Conservation (phyloP, 2,329 filamentous ascomycete species). For the Thielaviopsis ethacetica region DNA sequence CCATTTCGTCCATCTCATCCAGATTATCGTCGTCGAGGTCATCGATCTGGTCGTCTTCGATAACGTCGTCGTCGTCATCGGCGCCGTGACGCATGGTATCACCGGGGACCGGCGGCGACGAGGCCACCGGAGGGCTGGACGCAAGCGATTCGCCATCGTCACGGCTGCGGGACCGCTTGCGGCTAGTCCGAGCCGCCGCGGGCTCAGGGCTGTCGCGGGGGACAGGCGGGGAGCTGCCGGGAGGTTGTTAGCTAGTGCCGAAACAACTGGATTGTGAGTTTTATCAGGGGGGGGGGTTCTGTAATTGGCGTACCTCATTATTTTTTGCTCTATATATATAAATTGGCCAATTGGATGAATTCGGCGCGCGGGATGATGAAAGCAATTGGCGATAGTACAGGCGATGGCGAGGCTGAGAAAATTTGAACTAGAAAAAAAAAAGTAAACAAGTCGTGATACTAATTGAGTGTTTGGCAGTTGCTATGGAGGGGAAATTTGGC, state of each 20-base stretch:
- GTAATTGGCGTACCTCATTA: background rate
- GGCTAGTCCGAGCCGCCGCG: slow-evolving; percentile 27
- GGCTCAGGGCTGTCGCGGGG: slow-evolving; percentile 15
- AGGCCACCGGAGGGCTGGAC: slow-evolving; percentile 48
- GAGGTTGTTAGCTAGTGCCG: background rate
- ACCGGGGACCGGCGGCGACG: slow-evolving; percentile 43
- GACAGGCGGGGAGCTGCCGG: slow-evolving; percentile 47
- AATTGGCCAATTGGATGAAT: background rate
- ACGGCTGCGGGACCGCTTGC: slow-evolving; percentile 38
- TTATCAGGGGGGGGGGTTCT: no score
- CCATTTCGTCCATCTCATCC: slow-evolving; percentile 66
- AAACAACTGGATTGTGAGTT: no score
- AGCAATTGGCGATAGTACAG: background rate
- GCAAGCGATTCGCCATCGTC: slow-evolving; percentile 37
- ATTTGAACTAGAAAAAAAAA: background rate
- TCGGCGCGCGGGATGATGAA: background rate
- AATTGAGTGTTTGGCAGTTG: background rate
- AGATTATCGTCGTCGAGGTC: slow-evolving; percentile 41
- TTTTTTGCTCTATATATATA: background rate
- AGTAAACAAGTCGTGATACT: background rate
- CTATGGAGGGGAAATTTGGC: slow-evolving; percentile 9
- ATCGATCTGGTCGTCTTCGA: slow-evolving; percentile 49
- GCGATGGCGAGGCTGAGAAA: background rate
- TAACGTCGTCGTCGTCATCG: slow-evolving; percentile 50
- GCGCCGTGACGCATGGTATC: slow-evolving; percentile 50